A percentile compares a stretch with the other conserved stretches of the same genome.
phyloP scores from a whole-genome alignment of 2,329 filamentous ascomycete genomes.

The Byssoonygena ceratinophila region DNA sequence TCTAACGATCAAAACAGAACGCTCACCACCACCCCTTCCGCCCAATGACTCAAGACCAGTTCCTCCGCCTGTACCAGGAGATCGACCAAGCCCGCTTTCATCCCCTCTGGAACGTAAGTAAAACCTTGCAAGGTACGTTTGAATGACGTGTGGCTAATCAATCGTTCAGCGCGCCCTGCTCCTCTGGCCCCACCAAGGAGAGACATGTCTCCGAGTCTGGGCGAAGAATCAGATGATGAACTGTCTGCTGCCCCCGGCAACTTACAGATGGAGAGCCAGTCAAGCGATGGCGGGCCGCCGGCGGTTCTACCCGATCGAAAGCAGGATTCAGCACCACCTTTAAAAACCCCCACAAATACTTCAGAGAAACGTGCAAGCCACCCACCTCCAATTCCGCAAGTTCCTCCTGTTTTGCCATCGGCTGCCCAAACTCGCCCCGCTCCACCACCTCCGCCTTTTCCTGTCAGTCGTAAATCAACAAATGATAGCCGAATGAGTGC shows the following conservation, averaged over 20 bases:
- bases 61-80: conserved; percentile 29
- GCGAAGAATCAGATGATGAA: conserved; percentile 84
- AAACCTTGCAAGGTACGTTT: neutral
- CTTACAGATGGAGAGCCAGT: conserved; percentile 7
- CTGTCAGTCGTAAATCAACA: conserved; percentile 49
- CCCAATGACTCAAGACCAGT: conserved; percentile 31
- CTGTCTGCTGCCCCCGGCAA: conserved; percentile 41
- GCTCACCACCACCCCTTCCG: conserved; percentile 31
- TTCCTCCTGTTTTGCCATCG: conserved; percentile 30
- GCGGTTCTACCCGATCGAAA: neutral
- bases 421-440: conserved; percentile 52
- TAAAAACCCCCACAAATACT: conserved; percentile 24
- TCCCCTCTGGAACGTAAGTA: conserved; percentile 48
- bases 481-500: conserved; percentile 40
- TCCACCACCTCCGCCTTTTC: conserved; percentile 45
- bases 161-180: conserved; percentile 50
- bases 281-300: conserved; percentile 6
- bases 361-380: conserved; percentile 36
- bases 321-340: conserved; percentile 6
- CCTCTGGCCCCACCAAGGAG: conserved; percentile 45
- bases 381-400: conserved; percentile 33
- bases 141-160: conserved; percentile 21
- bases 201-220: conserved; percentile 57
- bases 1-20: conserved; percentile 3
- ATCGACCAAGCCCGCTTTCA: conserved; percentile 27